Percentiles rank a stretch among this genome's conserved stretches.
Evolutionary conservation across 2,329 filamentous ascomycete species (phyloP).

Genomic region (Verticillium dahliae): DNA sequence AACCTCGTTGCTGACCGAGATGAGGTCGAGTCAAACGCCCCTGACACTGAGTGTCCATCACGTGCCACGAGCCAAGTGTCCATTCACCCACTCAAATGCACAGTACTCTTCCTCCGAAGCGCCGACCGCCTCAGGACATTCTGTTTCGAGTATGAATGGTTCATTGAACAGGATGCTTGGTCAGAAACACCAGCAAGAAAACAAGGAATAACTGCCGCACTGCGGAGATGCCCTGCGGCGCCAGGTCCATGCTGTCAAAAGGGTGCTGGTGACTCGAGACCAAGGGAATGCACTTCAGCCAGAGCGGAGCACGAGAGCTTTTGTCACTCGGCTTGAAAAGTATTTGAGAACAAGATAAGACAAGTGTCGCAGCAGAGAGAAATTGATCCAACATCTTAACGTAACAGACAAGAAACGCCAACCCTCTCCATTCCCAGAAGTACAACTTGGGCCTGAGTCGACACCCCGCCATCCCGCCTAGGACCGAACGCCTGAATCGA

Average conservation of each 20-base stretch:
- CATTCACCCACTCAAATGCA: background rate
- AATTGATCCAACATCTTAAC: background rate
- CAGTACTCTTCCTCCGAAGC: background rate
- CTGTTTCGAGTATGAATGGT: background rate
- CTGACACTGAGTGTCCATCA: background rate
- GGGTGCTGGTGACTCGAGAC: no score
- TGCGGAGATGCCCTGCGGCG: no score
- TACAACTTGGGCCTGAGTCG: background rate
- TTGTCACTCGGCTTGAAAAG: no score
- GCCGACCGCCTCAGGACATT: background rate
- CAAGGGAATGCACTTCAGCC: no score
- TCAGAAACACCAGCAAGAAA: no score
- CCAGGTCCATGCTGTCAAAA: no score
- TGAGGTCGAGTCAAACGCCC: background rate
- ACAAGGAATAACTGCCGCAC: no score
- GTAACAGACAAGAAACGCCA: background rate
- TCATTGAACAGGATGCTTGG: no score
- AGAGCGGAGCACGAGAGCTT: no score
- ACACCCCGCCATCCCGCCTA: background rate
- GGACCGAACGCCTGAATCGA: background rate
- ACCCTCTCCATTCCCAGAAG: background rate
- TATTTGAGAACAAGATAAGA: background rate
- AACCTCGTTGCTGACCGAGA: background rate
- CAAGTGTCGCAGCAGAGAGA: background rate
- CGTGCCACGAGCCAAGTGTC: background rate